Base-by-base conservation (phyloP, 768 basidiomycete genomes). In the Lyophyllum atratum region DNA sequence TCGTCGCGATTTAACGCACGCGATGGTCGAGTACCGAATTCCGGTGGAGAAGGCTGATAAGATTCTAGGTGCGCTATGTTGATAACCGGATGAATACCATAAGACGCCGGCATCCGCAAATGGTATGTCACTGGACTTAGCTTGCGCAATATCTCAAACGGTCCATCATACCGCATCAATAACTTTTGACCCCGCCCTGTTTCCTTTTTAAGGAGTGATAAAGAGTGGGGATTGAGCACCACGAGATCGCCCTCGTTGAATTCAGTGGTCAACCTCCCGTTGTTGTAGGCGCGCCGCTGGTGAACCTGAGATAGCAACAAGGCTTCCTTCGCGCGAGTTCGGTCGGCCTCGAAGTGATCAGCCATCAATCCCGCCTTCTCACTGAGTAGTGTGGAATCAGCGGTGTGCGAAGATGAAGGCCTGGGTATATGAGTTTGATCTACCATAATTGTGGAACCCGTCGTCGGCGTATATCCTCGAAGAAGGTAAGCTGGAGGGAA, bases 31-130 rank as follows among this genome's bases (percentile, higher is more conserved):
- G 58, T 40, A 8, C 66, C 65, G n/a, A 70, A 62, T 28, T 62
- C 57, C 9, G 48, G 9, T n/a, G 69, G 68, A 4, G 68, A 70
- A 22, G 2, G 0, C 0, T 49, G 19, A 42, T 73, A 73, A 8
- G 22, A 46, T 49, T 72, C 67, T 3, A 75, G 59, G 46, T 74
- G 74, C 0, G 63, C 62, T 3, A 75, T 71, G 45, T 72, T 74
- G 1, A 76, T 34, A 4, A 76, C 61, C 3, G 70, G 0, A n/a
- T n/a, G n/a, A n/a, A n/a, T n/a, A n/a, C n/a, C n/a, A n/a, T n/a
- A n/a, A n/a, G n/a, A n/a, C n/a, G 54, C 57, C 1, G 73, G 74
- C 12, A 74, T 15, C 1, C 68, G 50, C 1, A 74, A 29, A 3
- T 58, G 65, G 49, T 76, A 74, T 11, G 69, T 61, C 0, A 69